A percentile compares a stretch with the other conserved stretches of the same genome.
phyloP scores from a whole-genome alignment of 805 yeast genomes.

The Tetrapisispora namnaoensis region DNA sequence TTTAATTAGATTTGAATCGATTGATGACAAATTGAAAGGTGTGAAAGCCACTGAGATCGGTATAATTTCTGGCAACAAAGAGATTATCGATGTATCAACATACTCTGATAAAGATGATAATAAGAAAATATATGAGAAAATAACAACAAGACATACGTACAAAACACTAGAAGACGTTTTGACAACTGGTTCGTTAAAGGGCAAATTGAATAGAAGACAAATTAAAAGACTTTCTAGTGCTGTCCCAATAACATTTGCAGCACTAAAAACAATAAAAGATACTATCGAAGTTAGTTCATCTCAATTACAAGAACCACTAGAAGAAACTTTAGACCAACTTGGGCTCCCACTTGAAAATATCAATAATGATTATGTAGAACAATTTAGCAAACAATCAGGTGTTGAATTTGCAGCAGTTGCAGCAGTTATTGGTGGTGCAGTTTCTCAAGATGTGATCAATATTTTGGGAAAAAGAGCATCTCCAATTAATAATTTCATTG shows the following conservation, averaged over 20 bases:
- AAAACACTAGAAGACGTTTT: slow-evolving; percentile 32
- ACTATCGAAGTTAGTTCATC: slow-evolving; percentile 15
- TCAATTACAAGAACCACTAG: slow-evolving; percentile 26
- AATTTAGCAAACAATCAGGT: slow-evolving; percentile 38
- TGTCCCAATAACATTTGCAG: slow-evolving; percentile 49
- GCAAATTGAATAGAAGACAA: slow-evolving; percentile 25
- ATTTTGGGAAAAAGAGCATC: slow-evolving; percentile 62
- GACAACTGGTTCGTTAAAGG: slow-evolving; percentile 30
- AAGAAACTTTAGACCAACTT: slow-evolving; percentile 29
- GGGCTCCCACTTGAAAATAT: slow-evolving; percentile 40
- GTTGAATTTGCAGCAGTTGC: slow-evolving; percentile 75
- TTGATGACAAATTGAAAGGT: slow-evolving; percentile 42
- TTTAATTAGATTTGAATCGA: slow-evolving; percentile 52
- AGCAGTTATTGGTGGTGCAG: slow-evolving; percentile 80
- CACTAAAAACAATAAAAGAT: slow-evolving; percentile 22
- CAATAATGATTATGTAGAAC: slow-evolving; percentile 30
- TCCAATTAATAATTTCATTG: slow-evolving; percentile 71
- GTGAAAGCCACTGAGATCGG: slow-evolving; percentile 45
- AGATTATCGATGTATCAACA: slow-evolving; percentile 32
- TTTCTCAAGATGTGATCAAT: slow-evolving; percentile 87
- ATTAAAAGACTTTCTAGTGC: slow-evolving; percentile 21
- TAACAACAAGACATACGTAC: slow-evolving; percentile 32
- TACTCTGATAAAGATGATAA: slow-evolving; percentile 31
- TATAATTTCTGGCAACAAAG: slow-evolving; percentile 33
- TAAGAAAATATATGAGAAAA: slow-evolving; percentile 30